Evolutionary conservation across 768 basidiomycete species (phyloP).

Genomic region (Lactarius psammicola): DNA sequence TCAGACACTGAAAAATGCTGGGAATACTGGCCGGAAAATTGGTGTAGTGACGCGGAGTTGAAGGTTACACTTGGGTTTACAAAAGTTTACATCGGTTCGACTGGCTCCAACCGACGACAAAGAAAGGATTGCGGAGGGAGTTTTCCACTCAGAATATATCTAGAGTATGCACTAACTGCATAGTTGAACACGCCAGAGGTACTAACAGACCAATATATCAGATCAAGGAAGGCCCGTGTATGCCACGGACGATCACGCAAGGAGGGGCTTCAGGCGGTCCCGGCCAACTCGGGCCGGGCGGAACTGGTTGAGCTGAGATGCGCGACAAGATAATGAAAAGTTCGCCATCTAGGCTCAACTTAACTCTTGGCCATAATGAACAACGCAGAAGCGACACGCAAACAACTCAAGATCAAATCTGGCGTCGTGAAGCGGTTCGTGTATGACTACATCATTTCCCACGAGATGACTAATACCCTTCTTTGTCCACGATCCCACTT

Average conservation of each 20-base stretch:
- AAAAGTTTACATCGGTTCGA: not conserved
- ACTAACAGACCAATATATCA: no score
- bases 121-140: not conserved
- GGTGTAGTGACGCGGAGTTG: not conserved
- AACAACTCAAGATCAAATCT: slow-evolving; percentile 77
- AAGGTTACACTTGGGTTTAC: no score
- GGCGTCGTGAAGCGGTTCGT: slow-evolving; percentile 63
- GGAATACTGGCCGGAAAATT: not conserved
- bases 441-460: not conserved
- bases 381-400: slow-evolving; percentile 48
- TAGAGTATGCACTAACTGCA: no score
- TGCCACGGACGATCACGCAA: no score
- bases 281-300: not conserved
- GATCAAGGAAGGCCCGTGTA: no score
- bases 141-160: not conserved
- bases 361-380: slow-evolving; percentile 37
- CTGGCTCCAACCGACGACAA: not conserved
- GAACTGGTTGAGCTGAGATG: not conserved
- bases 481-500: no score
- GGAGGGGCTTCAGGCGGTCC: no score
- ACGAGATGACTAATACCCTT: not conserved
- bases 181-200: no score
- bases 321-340: not conserved
- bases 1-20: not conserved
- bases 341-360: not conserved